phyloP scores from a whole-genome alignment of 768 basidiomycete genomes.

The Myochromella boudieri region DNA sequence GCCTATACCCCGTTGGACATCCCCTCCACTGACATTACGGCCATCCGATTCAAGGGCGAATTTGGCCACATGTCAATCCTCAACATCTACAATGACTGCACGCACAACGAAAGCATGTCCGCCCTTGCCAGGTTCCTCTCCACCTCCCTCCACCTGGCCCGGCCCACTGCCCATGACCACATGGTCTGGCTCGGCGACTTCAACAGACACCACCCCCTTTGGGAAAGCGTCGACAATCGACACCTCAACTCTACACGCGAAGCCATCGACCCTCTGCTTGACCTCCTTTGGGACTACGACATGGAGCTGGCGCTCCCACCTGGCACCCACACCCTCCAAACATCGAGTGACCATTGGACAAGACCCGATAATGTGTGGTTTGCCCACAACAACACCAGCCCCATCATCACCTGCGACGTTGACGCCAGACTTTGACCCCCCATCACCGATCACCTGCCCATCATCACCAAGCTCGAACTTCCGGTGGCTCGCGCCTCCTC shows the following conservation, averaged over 20 bases:
- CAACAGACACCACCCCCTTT: conserved; percentile 3
- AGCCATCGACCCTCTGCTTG: not conserved
- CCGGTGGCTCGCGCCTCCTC: not conserved
- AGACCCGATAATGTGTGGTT: not conserved
- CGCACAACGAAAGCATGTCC: conserved; percentile 6
- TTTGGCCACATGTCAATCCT: not conserved
- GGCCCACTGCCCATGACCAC: not conserved
- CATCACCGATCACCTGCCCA: conserved; percentile 33
- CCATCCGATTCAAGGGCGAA: not conserved
- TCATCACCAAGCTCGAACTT: conserved; percentile 23
- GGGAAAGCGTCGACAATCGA: conserved; percentile 3
- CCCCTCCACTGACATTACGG: not conserved
- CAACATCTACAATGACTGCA: conserved; percentile 10
- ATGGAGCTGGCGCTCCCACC: conserved; percentile 1
- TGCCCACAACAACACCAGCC: not conserved
- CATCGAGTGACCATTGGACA: not conserved
- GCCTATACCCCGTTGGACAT: not conserved
- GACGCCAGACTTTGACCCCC: conserved; percentile 9
- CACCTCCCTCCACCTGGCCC: not conserved
- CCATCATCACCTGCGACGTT: not conserved
- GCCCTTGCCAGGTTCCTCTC: conserved; percentile 1
- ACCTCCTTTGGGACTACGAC: not conserved
- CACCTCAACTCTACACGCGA: conserved; percentile 4
- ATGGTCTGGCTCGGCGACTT: conserved; percentile 1
- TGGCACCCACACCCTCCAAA: not conserved